phyloP scores from a whole-genome alignment of 352 stramenopile genomes.

The Pythium scleroteichum region DNA sequence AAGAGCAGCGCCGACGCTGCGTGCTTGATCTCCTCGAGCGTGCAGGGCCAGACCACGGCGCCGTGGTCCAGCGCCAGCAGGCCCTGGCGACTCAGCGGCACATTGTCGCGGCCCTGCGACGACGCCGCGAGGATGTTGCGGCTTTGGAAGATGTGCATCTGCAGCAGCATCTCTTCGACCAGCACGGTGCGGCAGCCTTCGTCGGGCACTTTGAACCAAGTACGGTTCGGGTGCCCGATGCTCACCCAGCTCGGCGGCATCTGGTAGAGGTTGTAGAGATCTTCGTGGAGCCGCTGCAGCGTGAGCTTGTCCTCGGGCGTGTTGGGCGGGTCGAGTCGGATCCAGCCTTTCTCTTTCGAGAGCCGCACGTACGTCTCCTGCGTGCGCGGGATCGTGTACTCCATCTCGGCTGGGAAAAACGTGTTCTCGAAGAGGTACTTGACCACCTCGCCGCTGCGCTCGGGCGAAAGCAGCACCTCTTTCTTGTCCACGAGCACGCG shows the following conservation, averaged over 20 bases:
- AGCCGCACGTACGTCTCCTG: conserved; percentile 74
- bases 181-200: conserved; percentile 63
- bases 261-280: conserved; percentile 76
- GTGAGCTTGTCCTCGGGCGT: conserved; percentile 28
- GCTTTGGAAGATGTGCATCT: conserved; percentile 74
- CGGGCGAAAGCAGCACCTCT: conserved; percentile 72
- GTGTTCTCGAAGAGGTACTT: conserved; percentile 64
- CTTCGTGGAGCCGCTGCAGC: conserved; percentile 68
- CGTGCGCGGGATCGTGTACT: conserved; percentile 75
- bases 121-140: conserved; percentile 69
- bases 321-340: conserved; percentile 45
- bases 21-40: conserved; percentile 85
- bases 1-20: conserved; percentile 71
- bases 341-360: conserved; percentile 80
- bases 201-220: conserved; percentile 84
- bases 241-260: conserved; percentile 81
- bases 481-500: conserved; percentile 70
- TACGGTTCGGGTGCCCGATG: conserved; percentile 73
- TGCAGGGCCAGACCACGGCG: conserved; percentile 56
- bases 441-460: conserved; percentile 63
- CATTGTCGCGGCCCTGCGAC: conserved; percentile 67
- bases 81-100: conserved; percentile 64
- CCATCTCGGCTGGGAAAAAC: conserved; percentile 79
- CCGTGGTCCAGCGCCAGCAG: conserved; percentile 49
- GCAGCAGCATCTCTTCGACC: conserved; percentile 68